phyloP scores from a whole-genome alignment of 192 early-diverging fungal genomes.

The Chytriomyces confervae region DNA sequence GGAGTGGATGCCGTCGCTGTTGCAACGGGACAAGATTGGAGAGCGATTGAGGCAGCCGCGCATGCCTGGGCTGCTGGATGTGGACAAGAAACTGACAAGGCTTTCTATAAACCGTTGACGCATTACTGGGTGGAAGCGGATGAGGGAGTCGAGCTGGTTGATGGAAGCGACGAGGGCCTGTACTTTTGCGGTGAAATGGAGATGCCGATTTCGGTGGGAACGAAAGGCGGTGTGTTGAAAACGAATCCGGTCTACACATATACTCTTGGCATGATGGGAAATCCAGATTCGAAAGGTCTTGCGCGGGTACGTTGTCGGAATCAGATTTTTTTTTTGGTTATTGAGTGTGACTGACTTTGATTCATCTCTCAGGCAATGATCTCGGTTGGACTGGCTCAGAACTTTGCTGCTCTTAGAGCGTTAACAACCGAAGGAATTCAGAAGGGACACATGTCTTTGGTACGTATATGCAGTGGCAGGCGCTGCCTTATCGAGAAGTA shows the following conservation, averaged over 20 bases:
- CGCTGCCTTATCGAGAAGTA: not conserved
- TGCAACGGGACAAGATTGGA: slow-evolving; percentile 80
- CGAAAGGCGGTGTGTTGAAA: slow-evolving; percentile 75
- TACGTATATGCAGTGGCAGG: not conserved
- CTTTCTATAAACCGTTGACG: slow-evolving; percentile 66
- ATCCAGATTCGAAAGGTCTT: slow-evolving; percentile 67
- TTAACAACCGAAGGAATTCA: slow-evolving; percentile 78
- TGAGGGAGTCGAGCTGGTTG: slow-evolving; percentile 26
- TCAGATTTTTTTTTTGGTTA: not conserved
- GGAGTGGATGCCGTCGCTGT: slow-evolving; percentile 79
- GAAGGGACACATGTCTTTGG: slow-evolving; percentile 69
- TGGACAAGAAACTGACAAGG: not conserved
- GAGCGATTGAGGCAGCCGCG: slow-evolving; percentile 73
- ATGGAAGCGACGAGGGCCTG: slow-evolving; percentile 46
- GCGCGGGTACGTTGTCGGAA: slow-evolving; percentile 52
- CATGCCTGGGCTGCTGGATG: slow-evolving; percentile 70
- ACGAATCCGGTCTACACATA: slow-evolving; percentile 75
- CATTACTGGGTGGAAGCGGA: slow-evolving; percentile 70
- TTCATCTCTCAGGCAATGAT: slow-evolving; percentile 56
- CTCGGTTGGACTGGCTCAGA: slow-evolving; percentile 75
- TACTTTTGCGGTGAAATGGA: slow-evolving; percentile 71
- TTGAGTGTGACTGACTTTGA: not conserved
- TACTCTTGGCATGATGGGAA: slow-evolving; percentile 68
- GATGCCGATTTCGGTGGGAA: slow-evolving; percentile 75
- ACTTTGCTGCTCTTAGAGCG: slow-evolving; percentile 79